Percentiles rank a stretch among this genome's conserved stretches.
Conservation (phyloP, 2,329 filamentous ascomycete species). For the Colletotrichum abscissum region DNA sequence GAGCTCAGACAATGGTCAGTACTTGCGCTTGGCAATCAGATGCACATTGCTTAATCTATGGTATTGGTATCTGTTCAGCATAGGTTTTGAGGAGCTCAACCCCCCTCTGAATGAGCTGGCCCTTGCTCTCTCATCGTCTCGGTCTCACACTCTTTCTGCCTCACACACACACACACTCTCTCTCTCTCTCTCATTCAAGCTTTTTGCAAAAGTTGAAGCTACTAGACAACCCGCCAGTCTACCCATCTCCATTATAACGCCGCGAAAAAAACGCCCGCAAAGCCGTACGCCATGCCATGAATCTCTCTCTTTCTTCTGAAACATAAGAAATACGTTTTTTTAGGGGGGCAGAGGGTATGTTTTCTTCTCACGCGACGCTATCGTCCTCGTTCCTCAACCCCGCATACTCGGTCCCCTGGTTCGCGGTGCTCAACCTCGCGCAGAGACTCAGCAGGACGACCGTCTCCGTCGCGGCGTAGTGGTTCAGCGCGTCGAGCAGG, state of each 20-base stretch:
- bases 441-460: slow-evolving; percentile 92
- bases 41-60: background rate
- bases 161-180: background rate
- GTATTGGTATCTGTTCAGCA: background rate
- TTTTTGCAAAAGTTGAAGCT: background rate
- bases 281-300: background rate
- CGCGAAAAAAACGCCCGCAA: background rate
- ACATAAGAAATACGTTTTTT: background rate
- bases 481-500: slow-evolving; percentile 92
- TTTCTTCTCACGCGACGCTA: slow-evolving; percentile 2
- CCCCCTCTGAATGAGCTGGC: background rate
- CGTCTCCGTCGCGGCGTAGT: slow-evolving; percentile 97
- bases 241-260: slow-evolving; percentile 11
- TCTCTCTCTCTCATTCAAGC: background rate
- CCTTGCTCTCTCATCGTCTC: too few species aligned
- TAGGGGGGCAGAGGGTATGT: background rate
- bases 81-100: background rate
- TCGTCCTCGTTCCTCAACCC: slow-evolving; percentile 71
- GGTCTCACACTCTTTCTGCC: too few species aligned
- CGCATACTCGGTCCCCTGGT: slow-evolving; percentile 77
- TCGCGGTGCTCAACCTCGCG: slow-evolving; percentile 83
- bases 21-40: background rate
- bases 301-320: background rate
- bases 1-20: background rate
- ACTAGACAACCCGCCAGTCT: background rate